phyloP scores from a whole-genome alignment of 1,139 yeast species.

The Candida neerlandica region DNA sequence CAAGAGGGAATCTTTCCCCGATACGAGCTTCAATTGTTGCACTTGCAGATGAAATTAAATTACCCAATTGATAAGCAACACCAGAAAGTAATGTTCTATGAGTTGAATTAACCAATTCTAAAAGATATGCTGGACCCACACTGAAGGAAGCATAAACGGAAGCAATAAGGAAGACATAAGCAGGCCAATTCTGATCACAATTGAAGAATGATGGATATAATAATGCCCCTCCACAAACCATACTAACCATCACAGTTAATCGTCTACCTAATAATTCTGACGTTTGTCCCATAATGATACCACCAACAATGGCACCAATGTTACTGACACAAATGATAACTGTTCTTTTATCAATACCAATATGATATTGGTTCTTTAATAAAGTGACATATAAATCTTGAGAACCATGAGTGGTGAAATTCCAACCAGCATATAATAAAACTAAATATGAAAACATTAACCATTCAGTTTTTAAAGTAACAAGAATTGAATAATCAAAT shows the following conservation, averaged over 20 bases:
- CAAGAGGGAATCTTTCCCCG: conserved; percentile 34
- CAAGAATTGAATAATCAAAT: conserved; percentile 20
- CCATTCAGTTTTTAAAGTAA: conserved; percentile 42
- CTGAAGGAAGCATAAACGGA: conserved; percentile 46
- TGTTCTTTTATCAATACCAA: conserved; percentile 39
- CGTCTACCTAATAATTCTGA: conserved; percentile 52
- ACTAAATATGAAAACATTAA: conserved; percentile 46
- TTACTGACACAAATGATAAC: conserved; percentile 50
- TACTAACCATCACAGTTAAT: conserved; percentile 38
- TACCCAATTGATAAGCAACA: conserved; percentile 43
- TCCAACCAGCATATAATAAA: conserved; percentile 50
- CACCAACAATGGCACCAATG: conserved; percentile 55
- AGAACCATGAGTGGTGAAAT: conserved; percentile 57
- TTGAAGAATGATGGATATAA: conserved; percentile 36
- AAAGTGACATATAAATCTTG: conserved; percentile 57
- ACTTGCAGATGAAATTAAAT: conserved; percentile 39
- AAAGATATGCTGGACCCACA: conserved; percentile 37
- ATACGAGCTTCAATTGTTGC: conserved; percentile 39
- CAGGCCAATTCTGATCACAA: conserved; percentile 32
- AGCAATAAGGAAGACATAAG: conserved; percentile 25
- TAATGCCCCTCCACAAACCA: conserved; percentile 35
- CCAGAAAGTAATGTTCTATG: conserved; percentile 41
- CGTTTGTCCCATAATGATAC: conserved; percentile 47
- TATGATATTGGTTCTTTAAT: conserved; percentile 41
- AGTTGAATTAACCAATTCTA: conserved; percentile 39